Evolutionary conservation across 768 basidiomycete genomes (phyloP), one percentile per base, ranked within the genome.

Genomic region (Russula dissimulans): DNA sequence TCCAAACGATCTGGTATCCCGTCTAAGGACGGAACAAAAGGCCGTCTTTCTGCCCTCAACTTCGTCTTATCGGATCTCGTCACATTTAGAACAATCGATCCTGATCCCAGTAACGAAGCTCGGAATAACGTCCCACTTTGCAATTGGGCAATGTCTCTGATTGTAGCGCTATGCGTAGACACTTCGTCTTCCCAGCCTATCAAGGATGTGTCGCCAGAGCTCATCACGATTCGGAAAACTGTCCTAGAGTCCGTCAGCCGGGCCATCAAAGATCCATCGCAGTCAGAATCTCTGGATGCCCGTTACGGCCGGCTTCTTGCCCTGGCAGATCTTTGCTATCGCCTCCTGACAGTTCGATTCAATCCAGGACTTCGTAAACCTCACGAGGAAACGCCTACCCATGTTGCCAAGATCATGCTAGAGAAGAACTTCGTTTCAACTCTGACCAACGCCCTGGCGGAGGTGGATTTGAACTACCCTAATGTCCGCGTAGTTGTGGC

Each of bases 401-500:
- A 97, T 62, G 81, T 98, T 54, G 93, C 95, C 22, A 97, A 97
- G 75, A 81, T 95, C 63, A 99, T 99, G 97, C 74, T 99, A 53
- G 97, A 99, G 78, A 97, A 97, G 77, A 91, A 91, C 69, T 95
- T 91, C 64, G 97, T 97, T 15, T 81, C 88, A 4, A 85, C 87
- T 1, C 76, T 99, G 39, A 97, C 97, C 0, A 87, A 78, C 45
- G 87, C 93, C 11, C 78, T 97, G 17, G 85, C 89, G 5, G 97
- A 99, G 55, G 84, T 95, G 44, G 97, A 99, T 69, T 81, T 98
- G 42, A 97, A 97, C 69, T 97, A 92, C 73, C 97, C 97, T 2
- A 86, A 93, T 66, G 83, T 97, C 62, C 85, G 89, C 52, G 81
- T 81, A 42, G 77, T 97, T 34, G 87, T 97, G n/a, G 85, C 87